Evolutionary conservation across 2,329 filamentous ascomycete genomes (phyloP).

Genomic region (Penicillium sp.): DNA sequence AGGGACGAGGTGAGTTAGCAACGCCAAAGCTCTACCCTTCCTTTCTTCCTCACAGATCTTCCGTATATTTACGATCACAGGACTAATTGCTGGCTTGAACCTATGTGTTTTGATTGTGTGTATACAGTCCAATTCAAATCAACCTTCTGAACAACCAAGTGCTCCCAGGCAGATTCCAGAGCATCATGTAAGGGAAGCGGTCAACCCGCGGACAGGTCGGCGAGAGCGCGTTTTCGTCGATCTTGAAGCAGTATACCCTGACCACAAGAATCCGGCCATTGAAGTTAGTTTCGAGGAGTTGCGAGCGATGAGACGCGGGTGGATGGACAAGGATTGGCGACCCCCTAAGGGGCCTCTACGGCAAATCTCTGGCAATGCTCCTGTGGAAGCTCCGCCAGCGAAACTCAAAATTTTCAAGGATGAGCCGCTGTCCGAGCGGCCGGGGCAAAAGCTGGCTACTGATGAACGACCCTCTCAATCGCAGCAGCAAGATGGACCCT

Average conservation of each 20-base stretch:
- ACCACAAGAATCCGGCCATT: slow-evolving; percentile 67
- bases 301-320: slow-evolving; percentile 75
- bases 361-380: slow-evolving; percentile 51
- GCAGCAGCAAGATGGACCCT: slow-evolving; percentile 26
- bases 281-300: slow-evolving; percentile 94
- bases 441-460: slow-evolving; percentile 39
- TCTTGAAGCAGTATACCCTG: slow-evolving; percentile 81
- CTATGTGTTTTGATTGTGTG: slow-evolving; percentile 50
- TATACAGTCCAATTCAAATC: slow-evolving; percentile 56
- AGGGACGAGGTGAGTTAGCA: slow-evolving; percentile 84
- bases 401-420: slow-evolving; percentile 19
- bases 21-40: slow-evolving; percentile 33
- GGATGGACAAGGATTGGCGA: slow-evolving; percentile 60
- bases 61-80: slow-evolving; percentile 86
- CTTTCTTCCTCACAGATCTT: slow-evolving; percentile 41
- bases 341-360: slow-evolving; percentile 57
- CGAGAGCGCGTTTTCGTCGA: slow-evolving; percentile 87
- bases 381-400: slow-evolving; percentile 22
- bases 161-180: slow-evolving; percentile 64
- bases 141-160: slow-evolving; percentile 43
- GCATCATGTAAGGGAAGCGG: slow-evolving; percentile 76
- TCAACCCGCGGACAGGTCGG: slow-evolving; percentile 81
- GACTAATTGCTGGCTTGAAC: slow-evolving; percentile 77
- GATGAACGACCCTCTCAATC: slow-evolving; percentile 27
- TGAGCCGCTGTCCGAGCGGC: slow-evolving; percentile 34